Conservation (phyloP, 805 yeast species). For the Saccharomycopsis lassenensis region DNA sequence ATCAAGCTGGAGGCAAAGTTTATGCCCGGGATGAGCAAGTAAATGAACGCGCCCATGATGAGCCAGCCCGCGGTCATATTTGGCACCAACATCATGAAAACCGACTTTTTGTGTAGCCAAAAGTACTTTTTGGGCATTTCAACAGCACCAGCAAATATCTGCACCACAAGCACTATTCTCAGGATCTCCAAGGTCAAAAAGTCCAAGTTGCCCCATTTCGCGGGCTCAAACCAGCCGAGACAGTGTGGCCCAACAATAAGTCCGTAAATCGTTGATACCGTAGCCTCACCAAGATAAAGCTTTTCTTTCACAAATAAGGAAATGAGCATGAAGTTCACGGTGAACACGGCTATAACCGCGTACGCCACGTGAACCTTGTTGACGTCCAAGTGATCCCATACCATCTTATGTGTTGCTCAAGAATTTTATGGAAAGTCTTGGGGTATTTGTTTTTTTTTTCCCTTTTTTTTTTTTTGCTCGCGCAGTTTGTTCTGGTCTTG, state of each 20-base stretch:
- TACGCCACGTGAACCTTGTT: constrained; percentile 76
- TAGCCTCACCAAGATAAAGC: constrained; percentile 83
- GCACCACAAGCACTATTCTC: constrained; percentile 72
- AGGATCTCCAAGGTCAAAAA: constrained; percentile 73
- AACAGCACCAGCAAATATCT: constrained; percentile 89
- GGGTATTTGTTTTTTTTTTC: too few relatives aligned
- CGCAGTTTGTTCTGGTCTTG: too few relatives aligned
- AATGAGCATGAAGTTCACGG: constrained; percentile 67
- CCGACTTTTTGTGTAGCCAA: constrained; percentile 74
- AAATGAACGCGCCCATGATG: constrained; percentile 66
- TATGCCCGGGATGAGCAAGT: constrained; percentile 65
- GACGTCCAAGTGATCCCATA: constrained; percentile 6
- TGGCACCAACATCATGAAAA: constrained; percentile 62
- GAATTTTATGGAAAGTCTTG: too few relatives aligned
- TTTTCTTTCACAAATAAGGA: constrained; percentile 77
- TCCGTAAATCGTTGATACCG: constrained; percentile 79
- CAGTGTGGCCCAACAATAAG: constrained; percentile 84
- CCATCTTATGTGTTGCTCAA: too few relatives aligned
- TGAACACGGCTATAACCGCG: constrained; percentile 77
- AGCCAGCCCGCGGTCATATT: constrained; percentile 92
- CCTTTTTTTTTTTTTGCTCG: too few relatives aligned
- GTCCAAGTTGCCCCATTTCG: constrained; percentile 79
- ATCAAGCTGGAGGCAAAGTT: constrained; percentile 61
- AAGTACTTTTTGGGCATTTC: constrained; percentile 86
- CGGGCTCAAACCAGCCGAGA: constrained; percentile 72